A percentile compares a stretch with the other conserved stretches of the same genome.
Evolutionary conservation across 202 grass and related monocot species (phyloP).

Genomic region (Cymbopogon flexuosus): DNA sequence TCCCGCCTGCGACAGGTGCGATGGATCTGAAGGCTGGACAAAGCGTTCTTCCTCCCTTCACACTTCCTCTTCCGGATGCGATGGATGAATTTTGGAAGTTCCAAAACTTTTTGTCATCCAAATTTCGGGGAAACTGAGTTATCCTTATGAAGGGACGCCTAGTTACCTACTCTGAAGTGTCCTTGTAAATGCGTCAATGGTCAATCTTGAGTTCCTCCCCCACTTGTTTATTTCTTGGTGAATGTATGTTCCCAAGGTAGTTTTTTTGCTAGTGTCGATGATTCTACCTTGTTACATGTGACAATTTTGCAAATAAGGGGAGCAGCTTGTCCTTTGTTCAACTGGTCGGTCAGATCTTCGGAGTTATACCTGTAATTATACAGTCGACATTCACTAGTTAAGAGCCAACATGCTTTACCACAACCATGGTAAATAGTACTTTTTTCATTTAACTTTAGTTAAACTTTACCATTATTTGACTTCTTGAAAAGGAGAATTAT

Average conservation of each 20-base stretch:
- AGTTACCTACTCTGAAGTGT: not conserved
- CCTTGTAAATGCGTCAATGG: slow-evolving; percentile 37
- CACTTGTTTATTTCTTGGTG: not conserved
- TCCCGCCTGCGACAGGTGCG: not conserved
- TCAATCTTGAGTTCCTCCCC: not conserved
- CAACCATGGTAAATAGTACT: not conserved
- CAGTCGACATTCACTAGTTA: not conserved
- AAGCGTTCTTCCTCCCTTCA: slow-evolving; percentile 76
- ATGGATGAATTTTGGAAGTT: slow-evolving; percentile 63
- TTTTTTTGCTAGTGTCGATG: not conserved
- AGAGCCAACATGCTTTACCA: not conserved
- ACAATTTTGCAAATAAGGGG: slow-evolving; percentile 31
- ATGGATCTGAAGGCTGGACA: slow-evolving; percentile 21
- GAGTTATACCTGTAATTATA: not conserved
- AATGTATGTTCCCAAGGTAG: slow-evolving; percentile 2
- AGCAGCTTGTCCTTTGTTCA: not conserved
- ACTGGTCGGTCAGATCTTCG: not conserved
- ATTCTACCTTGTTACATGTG: slow-evolving; percentile 2
- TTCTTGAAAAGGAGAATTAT: too few relatives aligned
- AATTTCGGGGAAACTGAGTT: slow-evolving; percentile 41
- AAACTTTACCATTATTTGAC: too few relatives aligned
- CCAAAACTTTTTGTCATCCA: slow-evolving; percentile 51
- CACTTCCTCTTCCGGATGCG: slow-evolving; percentile 44
- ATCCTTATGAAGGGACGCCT: not conserved
- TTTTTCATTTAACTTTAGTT: not conserved